A percentile compares a stretch with the other conserved stretches of the same genome.
Evolutionary conservation across 495 filamentous ascomycete genomes (phyloP).

Genomic region (Penicillium alfredii): DNA sequence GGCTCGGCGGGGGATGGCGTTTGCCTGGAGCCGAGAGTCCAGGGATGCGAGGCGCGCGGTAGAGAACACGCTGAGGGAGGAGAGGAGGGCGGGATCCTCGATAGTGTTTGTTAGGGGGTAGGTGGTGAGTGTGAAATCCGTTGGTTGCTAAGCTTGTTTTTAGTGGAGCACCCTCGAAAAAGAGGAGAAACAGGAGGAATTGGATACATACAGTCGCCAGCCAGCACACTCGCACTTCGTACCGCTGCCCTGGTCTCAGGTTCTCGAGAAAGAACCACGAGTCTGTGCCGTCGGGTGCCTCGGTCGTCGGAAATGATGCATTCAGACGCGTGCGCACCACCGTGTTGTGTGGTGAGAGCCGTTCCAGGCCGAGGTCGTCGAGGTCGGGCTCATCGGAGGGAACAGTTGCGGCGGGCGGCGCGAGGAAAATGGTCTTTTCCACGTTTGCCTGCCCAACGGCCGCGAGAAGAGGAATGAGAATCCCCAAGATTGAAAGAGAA

Average conservation of each 20-base stretch:
- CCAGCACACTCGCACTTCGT: conserved; percentile 95
- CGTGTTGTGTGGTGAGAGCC: conserved; percentile 51
- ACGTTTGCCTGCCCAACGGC: conserved; percentile 55
- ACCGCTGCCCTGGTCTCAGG: conserved; percentile 66
- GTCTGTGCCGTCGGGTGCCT: conserved; percentile 50
- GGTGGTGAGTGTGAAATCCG: conserved; percentile 63
- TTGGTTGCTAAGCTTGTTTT: conserved; percentile 66
- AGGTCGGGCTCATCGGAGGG: conserved; percentile 52
- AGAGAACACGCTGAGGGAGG: conserved; percentile 60
- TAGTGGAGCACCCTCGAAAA: neutral
- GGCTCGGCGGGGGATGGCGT: conserved; percentile 9
- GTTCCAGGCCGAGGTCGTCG: conserved; percentile 57
- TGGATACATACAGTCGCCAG: conserved; percentile 68
- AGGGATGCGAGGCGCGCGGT: conserved; percentile 37
- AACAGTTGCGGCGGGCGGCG: conserved; percentile 50
- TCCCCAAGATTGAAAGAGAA: conserved; percentile 15
- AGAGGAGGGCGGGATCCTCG: conserved; percentile 53
- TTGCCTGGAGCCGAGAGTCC: conserved; percentile 12
- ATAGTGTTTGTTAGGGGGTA: conserved; percentile 55
- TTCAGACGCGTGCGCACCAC: conserved; percentile 55
- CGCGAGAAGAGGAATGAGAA: conserved; percentile 29
- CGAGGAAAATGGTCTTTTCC: conserved; percentile 88
- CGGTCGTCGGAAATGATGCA: conserved; percentile 57
- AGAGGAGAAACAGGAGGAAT: neutral
- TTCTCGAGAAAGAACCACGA: conserved; percentile 81